Conservation (phyloP, 2,329 filamentous ascomycete species). For the Diplocarpon mali region DNA sequence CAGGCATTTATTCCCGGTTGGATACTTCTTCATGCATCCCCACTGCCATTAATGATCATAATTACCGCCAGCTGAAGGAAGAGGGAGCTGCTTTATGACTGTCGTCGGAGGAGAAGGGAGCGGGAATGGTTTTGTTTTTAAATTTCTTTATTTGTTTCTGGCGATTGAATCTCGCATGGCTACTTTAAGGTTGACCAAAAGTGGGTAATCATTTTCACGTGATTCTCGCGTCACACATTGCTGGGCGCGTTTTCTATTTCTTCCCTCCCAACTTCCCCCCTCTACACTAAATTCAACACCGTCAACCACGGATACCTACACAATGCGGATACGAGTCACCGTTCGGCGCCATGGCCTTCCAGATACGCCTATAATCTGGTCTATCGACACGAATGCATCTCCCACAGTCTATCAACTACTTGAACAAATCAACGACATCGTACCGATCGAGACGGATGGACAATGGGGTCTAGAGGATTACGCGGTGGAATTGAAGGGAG, state of each 20-base stretch:
- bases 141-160: too few species aligned
- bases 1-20: too few species aligned
- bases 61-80: too few species aligned
- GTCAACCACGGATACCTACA: conserved; percentile 1
- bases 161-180: too few species aligned
- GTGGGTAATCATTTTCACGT: too few species aligned
- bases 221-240: too few species aligned
- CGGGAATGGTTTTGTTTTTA: too few species aligned
- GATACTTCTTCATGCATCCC: too few species aligned
- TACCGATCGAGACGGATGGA: conserved; percentile 64
- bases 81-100: too few species aligned
- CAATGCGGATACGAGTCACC: conserved; percentile 61
- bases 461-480: conserved; percentile 90
- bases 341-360: conserved; percentile 66
- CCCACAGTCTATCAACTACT: conserved; percentile 68
- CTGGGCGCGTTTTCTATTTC: not conserved
- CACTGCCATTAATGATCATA: too few species aligned
- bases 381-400: conserved; percentile 38
- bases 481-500: conserved; percentile 57
- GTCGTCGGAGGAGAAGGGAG: too few species aligned
- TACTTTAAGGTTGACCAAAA: too few species aligned
- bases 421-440: conserved; percentile 63
- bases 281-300: not conserved
- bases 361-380: conserved; percentile 61
- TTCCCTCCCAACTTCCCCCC: not conserved